phyloP scores from a whole-genome alignment of 352 stramenopile species.

The Globisporangium lucens region DNA sequence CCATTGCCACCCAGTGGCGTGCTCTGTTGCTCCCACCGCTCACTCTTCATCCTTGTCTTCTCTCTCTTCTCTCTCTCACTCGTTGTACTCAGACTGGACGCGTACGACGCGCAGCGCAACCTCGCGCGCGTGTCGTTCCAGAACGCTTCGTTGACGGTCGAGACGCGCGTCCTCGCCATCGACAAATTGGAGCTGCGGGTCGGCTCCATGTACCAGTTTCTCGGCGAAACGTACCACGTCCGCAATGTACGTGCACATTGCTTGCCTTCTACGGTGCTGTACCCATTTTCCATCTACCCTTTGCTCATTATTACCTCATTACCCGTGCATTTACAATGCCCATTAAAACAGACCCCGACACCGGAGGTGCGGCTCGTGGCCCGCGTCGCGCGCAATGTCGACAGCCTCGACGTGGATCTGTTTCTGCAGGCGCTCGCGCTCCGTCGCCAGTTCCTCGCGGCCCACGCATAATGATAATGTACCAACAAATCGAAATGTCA shows the following conservation, averaged over 20 bases:
- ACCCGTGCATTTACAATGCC: neutral
- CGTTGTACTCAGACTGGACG: constrained; percentile 36
- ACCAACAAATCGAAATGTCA: constrained; percentile 7
- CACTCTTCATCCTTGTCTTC: no score
- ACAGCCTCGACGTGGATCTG: constrained; percentile 76
- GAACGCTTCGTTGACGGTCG: constrained; percentile 50
- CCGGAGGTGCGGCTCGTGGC: constrained; percentile 61
- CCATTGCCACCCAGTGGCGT: no score
- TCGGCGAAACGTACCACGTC: constrained; percentile 62
- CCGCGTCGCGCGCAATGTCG: constrained; percentile 70
- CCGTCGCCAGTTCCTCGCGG: constrained; percentile 68
- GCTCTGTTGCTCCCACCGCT: no score
- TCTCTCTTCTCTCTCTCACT: neutral
- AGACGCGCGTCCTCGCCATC: constrained; percentile 55
- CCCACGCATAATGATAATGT: constrained; percentile 17
- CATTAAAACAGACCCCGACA: constrained; percentile 13
- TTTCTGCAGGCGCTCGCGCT: constrained; percentile 72
- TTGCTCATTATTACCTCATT: neutral
- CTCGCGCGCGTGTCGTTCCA: constrained; percentile 65
- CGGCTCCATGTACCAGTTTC: constrained; percentile 82
- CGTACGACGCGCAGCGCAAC: constrained; percentile 51
- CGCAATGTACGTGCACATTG: constrained; percentile 11
- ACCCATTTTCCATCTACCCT: neutral
- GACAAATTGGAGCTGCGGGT: constrained; percentile 53
- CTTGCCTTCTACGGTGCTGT: neutral